phyloP scores from a whole-genome alignment of 495 filamentous ascomycete genomes.

The Gamarada debralockiae region DNA sequence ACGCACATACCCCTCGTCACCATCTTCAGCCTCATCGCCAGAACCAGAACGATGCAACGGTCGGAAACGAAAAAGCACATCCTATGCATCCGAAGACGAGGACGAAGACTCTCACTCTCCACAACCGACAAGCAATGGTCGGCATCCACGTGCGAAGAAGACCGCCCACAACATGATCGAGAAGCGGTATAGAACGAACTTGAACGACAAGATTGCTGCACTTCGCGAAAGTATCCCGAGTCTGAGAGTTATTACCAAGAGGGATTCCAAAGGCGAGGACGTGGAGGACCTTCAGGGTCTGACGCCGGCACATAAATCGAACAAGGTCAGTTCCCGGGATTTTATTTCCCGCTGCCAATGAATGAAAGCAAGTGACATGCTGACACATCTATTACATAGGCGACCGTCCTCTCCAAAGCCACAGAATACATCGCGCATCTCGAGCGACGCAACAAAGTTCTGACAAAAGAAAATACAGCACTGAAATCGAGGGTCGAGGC shows the following conservation, averaged over 20 bases:
- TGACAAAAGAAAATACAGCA: constrained; percentile 73
- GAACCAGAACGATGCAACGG: background rate
- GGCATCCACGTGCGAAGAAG: constrained; percentile 77
- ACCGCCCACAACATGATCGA: constrained; percentile 99
- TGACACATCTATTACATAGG: constrained; percentile 6
- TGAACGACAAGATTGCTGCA: constrained; percentile 95
- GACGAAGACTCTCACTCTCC: constrained; percentile 13
- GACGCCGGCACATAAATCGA: constrained; percentile 82
- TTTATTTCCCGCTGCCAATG: background rate
- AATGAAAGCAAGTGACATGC: background rate
- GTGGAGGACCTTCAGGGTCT: constrained; percentile 73
- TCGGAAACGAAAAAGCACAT: constrained; percentile 15
- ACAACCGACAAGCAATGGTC: background rate
- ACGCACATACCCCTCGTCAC: constrained; percentile 9
- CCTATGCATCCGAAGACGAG: constrained; percentile 7
- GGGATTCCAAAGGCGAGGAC: constrained; percentile 42
- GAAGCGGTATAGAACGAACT: constrained; percentile 91
- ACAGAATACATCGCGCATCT: constrained; percentile 94
- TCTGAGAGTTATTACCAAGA: constrained; percentile 69
- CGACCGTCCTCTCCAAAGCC: constrained; percentile 73
- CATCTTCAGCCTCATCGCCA: constrained; percentile 11
- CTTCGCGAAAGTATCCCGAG: constrained; percentile 85
- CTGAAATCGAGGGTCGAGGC: constrained; percentile 65
- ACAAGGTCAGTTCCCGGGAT: constrained; percentile 67
- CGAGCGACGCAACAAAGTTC: constrained; percentile 80